Evolutionary conservation across 2,329 filamentous ascomycete genomes (phyloP), one percentile per base, ranked within the genome.

Genomic region (Scolecobasidium constrictum): DNA sequence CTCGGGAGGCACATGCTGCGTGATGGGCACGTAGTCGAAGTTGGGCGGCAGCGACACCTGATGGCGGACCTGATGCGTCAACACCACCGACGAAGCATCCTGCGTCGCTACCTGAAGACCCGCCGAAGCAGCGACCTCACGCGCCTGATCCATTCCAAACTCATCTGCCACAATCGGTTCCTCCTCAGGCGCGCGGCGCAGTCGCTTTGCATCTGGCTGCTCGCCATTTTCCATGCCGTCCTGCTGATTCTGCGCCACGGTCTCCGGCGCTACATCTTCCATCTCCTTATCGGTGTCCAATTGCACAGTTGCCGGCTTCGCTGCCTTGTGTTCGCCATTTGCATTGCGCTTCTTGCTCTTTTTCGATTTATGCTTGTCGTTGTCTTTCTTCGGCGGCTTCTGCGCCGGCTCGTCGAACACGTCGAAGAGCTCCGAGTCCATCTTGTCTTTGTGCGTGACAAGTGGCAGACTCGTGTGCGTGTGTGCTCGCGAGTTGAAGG

Each of bases 11-110:
- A 87, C 87, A 71, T 98, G 92, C 64, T 94, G 75, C 17, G 87
- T 93, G 42, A 98, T 85, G n/a, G 90, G 90, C 15, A 94, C 73
- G 58, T 94, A 95, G 60, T 88, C 83, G 68, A 94, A 94, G 59
- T 94, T 86, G 7, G 90, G 88, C 2, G 92, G 92, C 16, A 98
- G 72, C 11, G 92, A 86, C 52, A 96, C 92, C 65, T 98, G 90
- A 71, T 98, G 92, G 64, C 94, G 88, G 53, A 98, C 94, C 67
- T 98, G 94, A 68, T 98, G 93, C 37, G 86, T 90, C 41, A 98
- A 66, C 17, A 94, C 81, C 20, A 98, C 77, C 4, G 82, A 77
- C 37, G 78, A 70, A 20, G 72, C 68, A 42, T 87, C 83, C 50
- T 75, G 77, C 60, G 62, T 70, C 47, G 64, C 12, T 16, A 17